phyloP scores from a whole-genome alignment of 495 filamentous ascomycete genomes.

The Tuber microsphaerosporum region DNA sequence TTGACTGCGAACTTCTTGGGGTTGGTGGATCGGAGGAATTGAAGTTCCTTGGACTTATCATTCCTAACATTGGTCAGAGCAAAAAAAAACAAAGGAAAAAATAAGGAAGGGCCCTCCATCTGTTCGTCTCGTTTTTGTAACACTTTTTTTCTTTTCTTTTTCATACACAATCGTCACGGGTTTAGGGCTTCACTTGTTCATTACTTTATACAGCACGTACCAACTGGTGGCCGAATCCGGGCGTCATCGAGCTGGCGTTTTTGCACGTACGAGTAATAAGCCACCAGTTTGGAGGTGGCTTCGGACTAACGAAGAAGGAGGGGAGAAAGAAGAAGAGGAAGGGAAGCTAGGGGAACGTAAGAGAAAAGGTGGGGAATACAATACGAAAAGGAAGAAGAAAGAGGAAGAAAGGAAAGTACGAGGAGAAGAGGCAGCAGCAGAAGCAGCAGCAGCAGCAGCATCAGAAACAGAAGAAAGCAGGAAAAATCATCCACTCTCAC shows the following conservation, averaged over 20 bases:
- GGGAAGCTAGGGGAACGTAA: not conserved
- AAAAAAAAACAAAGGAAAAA: not conserved
- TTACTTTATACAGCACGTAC: not conserved
- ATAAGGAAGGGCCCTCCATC: not conserved
- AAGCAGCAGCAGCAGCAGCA: not conserved
- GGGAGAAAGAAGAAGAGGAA: not conserved
- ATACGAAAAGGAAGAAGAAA: not conserved
- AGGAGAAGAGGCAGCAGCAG: not conserved
- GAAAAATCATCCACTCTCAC: constrained; percentile 2
- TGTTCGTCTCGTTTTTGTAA: not conserved
- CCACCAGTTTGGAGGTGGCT: not conserved
- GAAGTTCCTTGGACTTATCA: not conserved
- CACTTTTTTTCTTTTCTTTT: not conserved
- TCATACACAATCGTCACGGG: not conserved
- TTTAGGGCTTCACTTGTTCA: constrained; percentile 2
- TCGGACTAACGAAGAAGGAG: not conserved
- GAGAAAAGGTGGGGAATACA: not conserved
- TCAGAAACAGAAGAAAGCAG: not conserved
- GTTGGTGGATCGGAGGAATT: not conserved
- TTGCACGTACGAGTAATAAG: not conserved
- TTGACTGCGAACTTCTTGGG: not conserved
- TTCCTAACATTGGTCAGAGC: not conserved
- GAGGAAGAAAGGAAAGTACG: not conserved
- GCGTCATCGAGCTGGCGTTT: not conserved
- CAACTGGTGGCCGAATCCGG: not conserved